phyloP scores from a whole-genome alignment of 2,329 filamentous ascomycete genomes.

The Ophiosphaerella herpotricha region DNA sequence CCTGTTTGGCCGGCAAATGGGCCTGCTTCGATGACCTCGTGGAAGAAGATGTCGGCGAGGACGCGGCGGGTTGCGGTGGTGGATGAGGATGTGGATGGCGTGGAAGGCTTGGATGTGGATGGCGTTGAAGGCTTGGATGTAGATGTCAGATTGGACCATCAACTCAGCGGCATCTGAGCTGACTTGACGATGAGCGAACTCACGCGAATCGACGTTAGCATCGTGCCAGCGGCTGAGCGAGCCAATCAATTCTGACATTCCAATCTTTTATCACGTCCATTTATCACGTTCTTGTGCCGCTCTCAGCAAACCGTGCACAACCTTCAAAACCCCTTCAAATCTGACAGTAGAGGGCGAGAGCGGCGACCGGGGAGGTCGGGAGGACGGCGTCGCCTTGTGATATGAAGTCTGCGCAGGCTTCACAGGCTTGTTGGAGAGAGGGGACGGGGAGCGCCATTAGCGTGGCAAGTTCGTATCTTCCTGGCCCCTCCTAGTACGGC shows the following conservation, averaged over 20 bases:
- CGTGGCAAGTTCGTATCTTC: slow-evolving; percentile 43
- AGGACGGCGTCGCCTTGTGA: slow-evolving; percentile 53
- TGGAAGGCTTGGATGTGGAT: slow-evolving; percentile 54
- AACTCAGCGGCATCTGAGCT: too few relatives aligned
- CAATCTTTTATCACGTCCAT: too few relatives aligned
- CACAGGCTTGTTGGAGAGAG: slow-evolving; percentile 52
- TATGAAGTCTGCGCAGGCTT: slow-evolving; percentile 49
- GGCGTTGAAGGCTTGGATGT: too few relatives aligned
- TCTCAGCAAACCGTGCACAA: too few relatives aligned
- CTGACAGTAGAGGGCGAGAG: slow-evolving; percentile 54
- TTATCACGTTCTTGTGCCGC: too few relatives aligned
- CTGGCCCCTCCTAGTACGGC: too few relatives aligned
- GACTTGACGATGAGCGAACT: too few relatives aligned
- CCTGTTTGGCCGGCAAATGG: slow-evolving; percentile 54
- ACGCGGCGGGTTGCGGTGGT: slow-evolving; percentile 53
- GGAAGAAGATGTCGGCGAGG: slow-evolving; percentile 58
- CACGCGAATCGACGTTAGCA: too few relatives aligned
- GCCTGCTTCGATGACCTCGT: slow-evolving; percentile 44
- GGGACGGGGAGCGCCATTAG: slow-evolving; percentile 47
- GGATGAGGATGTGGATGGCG: slow-evolving; percentile 58
- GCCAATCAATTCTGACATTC: too few relatives aligned
- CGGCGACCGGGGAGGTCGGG: slow-evolving; percentile 40
- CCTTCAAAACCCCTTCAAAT: too few relatives aligned
- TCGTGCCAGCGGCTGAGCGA: too few relatives aligned
- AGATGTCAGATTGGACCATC: too few relatives aligned